Evolutionary conservation across 192 early-diverging fungal species (phyloP).

Genomic region (Paraglomus occultum): DNA sequence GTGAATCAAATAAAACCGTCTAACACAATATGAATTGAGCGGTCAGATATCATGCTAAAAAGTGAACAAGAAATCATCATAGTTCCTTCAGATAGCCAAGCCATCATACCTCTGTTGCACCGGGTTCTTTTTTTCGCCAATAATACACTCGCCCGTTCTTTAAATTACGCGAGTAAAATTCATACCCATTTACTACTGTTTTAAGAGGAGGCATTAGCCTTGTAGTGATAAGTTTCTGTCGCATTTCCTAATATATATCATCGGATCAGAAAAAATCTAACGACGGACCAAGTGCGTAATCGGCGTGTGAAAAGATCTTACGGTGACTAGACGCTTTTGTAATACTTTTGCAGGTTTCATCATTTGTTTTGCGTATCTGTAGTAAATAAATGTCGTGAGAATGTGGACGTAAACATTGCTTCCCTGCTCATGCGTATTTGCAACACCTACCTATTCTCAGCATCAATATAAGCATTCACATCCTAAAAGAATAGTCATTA

Average conservation of each 20-base stretch:
- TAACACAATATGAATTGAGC: constrained; percentile 24
- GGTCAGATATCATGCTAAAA: no score
- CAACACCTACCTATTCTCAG: constrained; percentile 50
- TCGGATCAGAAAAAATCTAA: no score
- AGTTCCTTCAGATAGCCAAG: not conserved
- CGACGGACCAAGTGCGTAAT: no score
- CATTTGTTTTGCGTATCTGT: constrained; percentile 30
- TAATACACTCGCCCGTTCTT: constrained; percentile 50
- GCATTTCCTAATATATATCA: constrained; percentile 47
- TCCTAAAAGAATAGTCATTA: constrained; percentile 32
- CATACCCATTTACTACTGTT: constrained; percentile 47
- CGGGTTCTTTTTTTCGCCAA: constrained; percentile 36
- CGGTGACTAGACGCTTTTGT: constrained; percentile 2
- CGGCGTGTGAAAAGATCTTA: constrained; percentile 8
- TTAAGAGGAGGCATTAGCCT: constrained; percentile 44
- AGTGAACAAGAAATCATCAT: not conserved
- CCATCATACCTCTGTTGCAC: constrained; percentile 42
- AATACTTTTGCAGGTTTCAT: constrained; percentile 23
- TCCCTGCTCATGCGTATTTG: not conserved
- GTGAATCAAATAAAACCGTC: constrained; percentile 53
- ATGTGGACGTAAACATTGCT: not conserved
- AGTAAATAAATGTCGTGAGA: constrained; percentile 3
- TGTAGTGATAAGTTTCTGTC: constrained; percentile 43
- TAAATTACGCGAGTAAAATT: constrained; percentile 52
- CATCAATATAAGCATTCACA: constrained; percentile 44